Evolutionary conservation across 305 asterid genomes (phyloP).

Genomic region (Fraxinus nigra): DNA sequence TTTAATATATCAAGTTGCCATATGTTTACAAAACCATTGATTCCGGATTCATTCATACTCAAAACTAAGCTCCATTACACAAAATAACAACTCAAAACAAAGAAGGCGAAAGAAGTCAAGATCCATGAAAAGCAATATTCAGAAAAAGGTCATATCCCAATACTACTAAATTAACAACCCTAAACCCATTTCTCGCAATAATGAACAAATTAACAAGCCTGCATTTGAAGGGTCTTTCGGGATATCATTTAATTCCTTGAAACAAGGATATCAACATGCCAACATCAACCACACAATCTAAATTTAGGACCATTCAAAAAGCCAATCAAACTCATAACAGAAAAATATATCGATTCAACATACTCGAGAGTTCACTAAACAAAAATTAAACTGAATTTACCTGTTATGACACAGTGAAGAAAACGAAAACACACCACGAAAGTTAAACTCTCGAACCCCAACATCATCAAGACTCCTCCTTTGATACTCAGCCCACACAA

Average conservation of each 20-base stretch:
- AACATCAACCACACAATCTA: constrained; percentile 13
- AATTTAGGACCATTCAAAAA: constrained; percentile 14
- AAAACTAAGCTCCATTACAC: neutral
- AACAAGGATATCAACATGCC: constrained; percentile 14
- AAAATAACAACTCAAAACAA: neutral
- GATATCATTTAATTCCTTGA: constrained; percentile 21
- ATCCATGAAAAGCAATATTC: neutral
- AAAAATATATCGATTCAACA: neutral
- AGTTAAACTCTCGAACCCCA: constrained; percentile 22
- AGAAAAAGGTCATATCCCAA: neutral
- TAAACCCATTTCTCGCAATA: neutral
- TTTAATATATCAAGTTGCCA: neutral
- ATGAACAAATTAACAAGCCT: constrained; percentile 27
- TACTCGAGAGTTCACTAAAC: neutral
- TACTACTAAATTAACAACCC: neutral
- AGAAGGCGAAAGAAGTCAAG: neutral
- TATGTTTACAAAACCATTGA: neutral
- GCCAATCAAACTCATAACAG: neutral
- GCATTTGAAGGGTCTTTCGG: constrained; percentile 14
- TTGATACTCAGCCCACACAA: constrained; percentile 61
- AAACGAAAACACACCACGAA: constrained; percentile 29
- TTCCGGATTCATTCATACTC: neutral
- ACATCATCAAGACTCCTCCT: constrained; percentile 37
- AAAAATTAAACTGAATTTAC: constrained; percentile 28
- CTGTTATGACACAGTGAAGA: constrained; percentile 46